Evolutionary conservation across 176 grass and related monocot genomes (phyloP), one percentile per base, ranked within the genome.

Genomic region (Ampelocalamus luodianensis): DNA sequence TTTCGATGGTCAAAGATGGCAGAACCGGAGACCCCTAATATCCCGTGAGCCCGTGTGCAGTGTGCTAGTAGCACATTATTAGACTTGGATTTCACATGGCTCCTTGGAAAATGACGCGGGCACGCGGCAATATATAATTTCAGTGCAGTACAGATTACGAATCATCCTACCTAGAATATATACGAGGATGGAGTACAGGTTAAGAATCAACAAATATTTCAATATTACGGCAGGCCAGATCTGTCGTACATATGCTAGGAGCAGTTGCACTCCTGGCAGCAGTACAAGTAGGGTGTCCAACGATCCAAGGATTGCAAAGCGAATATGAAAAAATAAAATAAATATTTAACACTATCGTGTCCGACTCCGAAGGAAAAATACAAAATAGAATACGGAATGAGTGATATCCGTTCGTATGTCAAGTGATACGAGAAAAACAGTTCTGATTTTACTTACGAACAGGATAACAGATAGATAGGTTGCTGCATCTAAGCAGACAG

Each of bases 1-100:
- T 64, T 8, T 86, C 45, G 12, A 63, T 48, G 53, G 51, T 82
- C 71, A 65, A 63, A 43, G 29, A 20, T 10, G 43, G 75, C 14
- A 32, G 74, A 44, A 44, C 20, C 39, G 53, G 74, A 42, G 4
- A 17, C 49, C 22, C 20, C n/a, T 1, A 29, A 48, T 48, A 15
- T 22, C 53, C 34, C 56, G 11, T 32, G 42, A 63, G 34, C 58
- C 16, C 39, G 42, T 65, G 24, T 16, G 24, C 59, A 20, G 40
- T 78, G 58, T 27, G 26, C 42, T 22, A 34, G 9, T 62, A n/a
- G 18, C 22, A 22, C 20, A 50, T 20, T 56, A 9, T n/a, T 6
- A 10, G 42, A 26, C 23, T 48, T 27, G 23, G 43, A 72, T 26
- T 76, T 76, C 74, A 59, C 74, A 24, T 9, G 11, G 12, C 51